Conservation (phyloP, 1,139 yeast genomes). For the Suhomyces kunorum region DNA sequence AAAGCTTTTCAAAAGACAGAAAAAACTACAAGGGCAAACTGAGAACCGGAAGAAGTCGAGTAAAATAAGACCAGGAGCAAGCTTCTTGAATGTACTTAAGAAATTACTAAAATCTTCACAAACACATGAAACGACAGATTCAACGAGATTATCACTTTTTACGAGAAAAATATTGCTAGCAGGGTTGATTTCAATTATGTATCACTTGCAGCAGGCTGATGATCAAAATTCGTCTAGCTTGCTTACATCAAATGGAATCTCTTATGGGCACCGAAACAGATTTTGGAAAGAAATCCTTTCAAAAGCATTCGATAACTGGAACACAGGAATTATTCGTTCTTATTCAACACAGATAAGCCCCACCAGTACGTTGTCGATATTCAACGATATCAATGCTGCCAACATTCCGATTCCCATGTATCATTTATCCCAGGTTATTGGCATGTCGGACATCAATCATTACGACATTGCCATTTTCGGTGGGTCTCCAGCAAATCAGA, state of each 20-base stretch:
- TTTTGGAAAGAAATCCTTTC: constrained; percentile 25
- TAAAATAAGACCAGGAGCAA: constrained; percentile 29
- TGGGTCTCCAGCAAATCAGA: constrained; percentile 83
- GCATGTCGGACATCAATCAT: constrained; percentile 63
- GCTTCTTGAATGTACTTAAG: constrained; percentile 39
- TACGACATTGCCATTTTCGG: constrained; percentile 77
- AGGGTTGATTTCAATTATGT: constrained; percentile 68
- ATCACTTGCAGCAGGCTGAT: constrained; percentile 76
- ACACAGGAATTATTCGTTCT: constrained; percentile 19
- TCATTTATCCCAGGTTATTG: constrained; percentile 72
- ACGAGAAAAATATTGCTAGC: constrained; percentile 68
- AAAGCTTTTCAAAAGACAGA: constrained; percentile 42
- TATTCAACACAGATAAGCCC: constrained; percentile 10
- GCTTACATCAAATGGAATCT: constrained; percentile 29
- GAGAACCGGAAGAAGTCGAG: constrained; percentile 11
- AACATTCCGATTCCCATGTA: constrained; percentile 41
- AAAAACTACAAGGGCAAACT: constrained; percentile 27
- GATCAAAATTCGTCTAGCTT: constrained; percentile 53
- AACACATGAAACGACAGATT: constrained; percentile 13
- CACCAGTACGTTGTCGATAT: constrained; percentile 16
- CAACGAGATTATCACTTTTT: constrained; percentile 33
- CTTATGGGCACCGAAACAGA: constrained; percentile 16
- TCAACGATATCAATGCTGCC: constrained; percentile 17
- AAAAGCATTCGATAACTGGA: constrained; percentile 27
- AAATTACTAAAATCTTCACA: constrained; percentile 30